Base-by-base conservation (phyloP, 2,329 filamentous ascomycete genomes). In the Arthrinium puccinioides region DNA sequence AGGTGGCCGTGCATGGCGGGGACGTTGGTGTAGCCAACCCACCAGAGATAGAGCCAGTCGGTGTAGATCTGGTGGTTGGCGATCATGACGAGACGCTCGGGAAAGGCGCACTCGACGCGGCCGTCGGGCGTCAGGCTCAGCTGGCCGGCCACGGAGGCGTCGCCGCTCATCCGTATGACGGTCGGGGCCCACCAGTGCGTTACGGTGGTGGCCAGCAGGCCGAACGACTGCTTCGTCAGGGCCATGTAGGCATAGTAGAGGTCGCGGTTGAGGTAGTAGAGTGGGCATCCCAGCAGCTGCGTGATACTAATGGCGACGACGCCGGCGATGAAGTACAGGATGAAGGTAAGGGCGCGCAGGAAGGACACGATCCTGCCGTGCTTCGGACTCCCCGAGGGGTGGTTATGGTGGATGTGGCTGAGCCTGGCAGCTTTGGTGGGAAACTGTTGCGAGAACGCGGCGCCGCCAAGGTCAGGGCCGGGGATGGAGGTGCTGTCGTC, bases 1-100 rank as follows among this genome's bases (percentile, higher is more conserved):
- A 94, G 72, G 54, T 87, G 83, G 9, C 88, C 87, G 51, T 92
- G 84, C 76, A 87, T 87, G 37, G 74, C 72, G 40, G 84, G 84
- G 2, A 51, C 59, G 53, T 81, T 82, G 19, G 84, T 87, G 52
- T 94, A 94, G n/a, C 81, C 85, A 19, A 87, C 81, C 87, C 87
- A 94, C 87, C 87, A 94, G 7, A 94, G 74, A 56, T 94, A 94
- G 8, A 94, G 63, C 87, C 87, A 94, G 62, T 94, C 87, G 8
- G 87, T 90, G 56, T 94, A 94, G 36, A 94, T 80, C 74, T 58
- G 86, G 55, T 94, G 87, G 55, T 94, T 94, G 19, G 87, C 87
- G 57, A 94, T 85, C 62, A 94, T 66, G 19, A 94, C 74, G 54
- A 94, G 66, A 33, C 87, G 76, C 54, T 92, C 82, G 1, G 87